Percentiles rank a stretch among this genome's conserved stretches.
These are phyloP conservation scores for Trichoderma sp. DNA, from an alignment of 2,329 filamentous ascomycete species.

Conservation along the genomic window DNA sequence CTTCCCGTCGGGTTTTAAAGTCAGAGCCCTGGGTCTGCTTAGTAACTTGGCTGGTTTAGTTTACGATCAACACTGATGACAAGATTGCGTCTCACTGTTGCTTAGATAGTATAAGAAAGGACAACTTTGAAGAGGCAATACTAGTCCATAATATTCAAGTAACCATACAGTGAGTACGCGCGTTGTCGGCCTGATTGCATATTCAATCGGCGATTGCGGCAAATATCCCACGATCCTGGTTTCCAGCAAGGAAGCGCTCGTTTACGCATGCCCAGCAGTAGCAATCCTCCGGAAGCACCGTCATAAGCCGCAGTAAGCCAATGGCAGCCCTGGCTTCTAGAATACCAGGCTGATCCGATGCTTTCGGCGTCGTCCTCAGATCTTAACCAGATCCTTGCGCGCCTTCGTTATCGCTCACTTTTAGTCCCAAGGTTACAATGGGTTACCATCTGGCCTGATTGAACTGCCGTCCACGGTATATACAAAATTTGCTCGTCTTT, in stretches of 20 bases:
- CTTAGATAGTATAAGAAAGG: background rate
- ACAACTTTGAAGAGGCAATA: background rate
- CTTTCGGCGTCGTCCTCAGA: constrained; percentile 7
- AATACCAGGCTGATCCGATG: background rate
- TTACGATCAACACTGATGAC: background rate
- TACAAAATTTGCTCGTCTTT: background rate
- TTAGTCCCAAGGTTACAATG: background rate
- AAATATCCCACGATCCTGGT: constrained; percentile 3
- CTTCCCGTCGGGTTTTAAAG: background rate
- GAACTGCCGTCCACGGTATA: background rate
- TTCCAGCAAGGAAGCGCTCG: background rate
- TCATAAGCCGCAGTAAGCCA: background rate
- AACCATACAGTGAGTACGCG: background rate
- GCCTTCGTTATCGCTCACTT: background rate
- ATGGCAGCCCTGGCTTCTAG: background rate
- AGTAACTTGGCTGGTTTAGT: background rate
- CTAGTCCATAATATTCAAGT: background rate
- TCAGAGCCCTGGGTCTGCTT: background rate
- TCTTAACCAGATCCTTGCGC: background rate
- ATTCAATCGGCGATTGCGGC: background rate
- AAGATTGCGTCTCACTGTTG: background rate
- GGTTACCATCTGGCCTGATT: background rate
- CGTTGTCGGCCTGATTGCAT: background rate
- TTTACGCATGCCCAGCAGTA: background rate
- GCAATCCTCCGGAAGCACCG: background rate